Evolutionary conservation across 2,329 filamentous ascomycete genomes (phyloP).

Genomic region (Bipolaris zeicola): DNA sequence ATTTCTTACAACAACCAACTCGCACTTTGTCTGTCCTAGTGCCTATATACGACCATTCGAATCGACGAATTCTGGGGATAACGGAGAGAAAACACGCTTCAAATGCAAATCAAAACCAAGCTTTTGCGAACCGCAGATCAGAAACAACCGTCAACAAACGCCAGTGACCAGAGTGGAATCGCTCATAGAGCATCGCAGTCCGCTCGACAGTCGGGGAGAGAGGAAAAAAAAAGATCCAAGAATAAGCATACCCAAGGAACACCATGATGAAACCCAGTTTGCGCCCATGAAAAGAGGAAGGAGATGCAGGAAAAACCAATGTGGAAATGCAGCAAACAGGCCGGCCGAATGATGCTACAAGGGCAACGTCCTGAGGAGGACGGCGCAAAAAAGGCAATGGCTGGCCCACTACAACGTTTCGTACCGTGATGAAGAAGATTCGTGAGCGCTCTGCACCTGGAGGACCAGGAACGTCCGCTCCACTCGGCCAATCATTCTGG

Average conservation of each 20-base stretch:
- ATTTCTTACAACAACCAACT: conserved; percentile 13
- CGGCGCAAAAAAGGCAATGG: conserved; percentile 23
- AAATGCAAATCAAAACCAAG: conserved; percentile 40
- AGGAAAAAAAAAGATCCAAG: conserved; percentile 18
- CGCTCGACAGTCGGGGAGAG: conserved; percentile 32
- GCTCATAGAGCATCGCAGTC: conserved; percentile 42
- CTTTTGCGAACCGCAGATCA: conserved; percentile 38
- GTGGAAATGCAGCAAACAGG: conserved; percentile 42
- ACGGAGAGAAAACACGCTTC: conserved; percentile 30
- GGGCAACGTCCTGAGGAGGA: conserved; percentile 19
- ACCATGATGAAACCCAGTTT: conserved; percentile 25
- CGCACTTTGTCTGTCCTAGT: conserved; percentile 28
- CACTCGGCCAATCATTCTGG: conserved; percentile 41
- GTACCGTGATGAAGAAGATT: conserved; percentile 38
- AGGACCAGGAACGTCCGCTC: conserved; percentile 39
- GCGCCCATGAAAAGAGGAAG: conserved; percentile 32
- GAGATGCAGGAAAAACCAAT: conserved; percentile 40
- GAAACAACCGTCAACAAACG: conserved; percentile 29
- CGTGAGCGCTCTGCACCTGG: conserved; percentile 41
- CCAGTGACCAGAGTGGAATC: conserved; percentile 37
- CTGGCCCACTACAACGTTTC: conserved; percentile 35
- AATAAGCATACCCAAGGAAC: conserved; percentile 28
- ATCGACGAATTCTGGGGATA: conserved; percentile 24
- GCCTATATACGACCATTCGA: conserved; percentile 32
- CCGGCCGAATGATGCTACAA: conserved; percentile 39